Evolutionary conservation across 2,329 filamentous ascomycete species (phyloP).

Genomic region (Alternaria angustiovoidea): DNA sequence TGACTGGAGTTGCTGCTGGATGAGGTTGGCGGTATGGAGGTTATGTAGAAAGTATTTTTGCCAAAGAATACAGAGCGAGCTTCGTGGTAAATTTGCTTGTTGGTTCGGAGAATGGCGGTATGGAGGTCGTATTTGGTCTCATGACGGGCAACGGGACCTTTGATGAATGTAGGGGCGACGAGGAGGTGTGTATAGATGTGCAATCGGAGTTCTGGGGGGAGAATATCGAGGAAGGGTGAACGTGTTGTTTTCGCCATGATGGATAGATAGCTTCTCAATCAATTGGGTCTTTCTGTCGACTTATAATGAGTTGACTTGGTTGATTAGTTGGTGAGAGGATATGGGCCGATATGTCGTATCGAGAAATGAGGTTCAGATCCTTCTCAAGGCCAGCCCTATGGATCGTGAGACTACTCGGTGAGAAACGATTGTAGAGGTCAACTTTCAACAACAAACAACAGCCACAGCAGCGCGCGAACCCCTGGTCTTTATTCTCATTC

Average conservation of each 20-base stretch:
- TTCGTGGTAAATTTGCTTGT: conserved; percentile 53
- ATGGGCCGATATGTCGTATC: background rate
- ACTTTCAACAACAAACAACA: conserved; percentile 1
- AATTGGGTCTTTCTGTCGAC: background rate
- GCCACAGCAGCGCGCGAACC: conserved; percentile 9
- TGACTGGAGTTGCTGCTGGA: background rate
- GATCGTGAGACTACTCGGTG: background rate
- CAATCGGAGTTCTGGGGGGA: conserved; percentile 44
- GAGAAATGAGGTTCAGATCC: conserved; percentile 3
- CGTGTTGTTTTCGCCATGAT: conserved; percentile 14
- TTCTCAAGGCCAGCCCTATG: conserved; percentile 8
- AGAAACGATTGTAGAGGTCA: conserved; percentile 1
- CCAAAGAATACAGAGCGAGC: conserved; percentile 52
- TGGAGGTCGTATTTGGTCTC: conserved; percentile 40
- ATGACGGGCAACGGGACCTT: conserved; percentile 29
- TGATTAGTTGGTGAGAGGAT: background rate
- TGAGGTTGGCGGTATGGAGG: conserved; percentile 18
- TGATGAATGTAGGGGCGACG: conserved; percentile 26
- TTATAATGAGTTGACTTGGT: background rate
- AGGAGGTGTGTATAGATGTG: conserved; percentile 42
- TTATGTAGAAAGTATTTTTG: conserved; percentile 51
- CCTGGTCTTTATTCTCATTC: conserved; percentile 15
- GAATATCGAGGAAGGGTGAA: conserved; percentile 33
- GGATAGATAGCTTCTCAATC: background rate
- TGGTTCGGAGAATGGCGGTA: conserved; percentile 49